Percentiles rank a stretch among this genome's conserved stretches.
These are phyloP conservation scores for Pilatotrama ljubarskyi DNA, from an alignment of 768 basidiomycete species.

Conservation along the genomic window DNA sequence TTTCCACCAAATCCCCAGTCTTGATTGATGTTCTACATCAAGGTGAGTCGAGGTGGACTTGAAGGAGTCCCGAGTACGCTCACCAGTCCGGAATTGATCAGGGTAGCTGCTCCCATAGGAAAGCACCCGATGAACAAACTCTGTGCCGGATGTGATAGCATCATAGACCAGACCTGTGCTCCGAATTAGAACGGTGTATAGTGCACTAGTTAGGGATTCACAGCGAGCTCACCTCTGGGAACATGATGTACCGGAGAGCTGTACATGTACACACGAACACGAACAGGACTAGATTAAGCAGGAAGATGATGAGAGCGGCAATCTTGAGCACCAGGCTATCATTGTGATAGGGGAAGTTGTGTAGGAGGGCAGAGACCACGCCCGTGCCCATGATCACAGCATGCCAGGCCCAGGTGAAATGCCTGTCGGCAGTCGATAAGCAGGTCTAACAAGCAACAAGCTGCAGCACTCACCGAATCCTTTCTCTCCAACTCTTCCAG, in stretches of 20 bases:
- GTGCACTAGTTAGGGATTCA: background rate
- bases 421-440: constrained; percentile 26
- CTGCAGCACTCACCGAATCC: constrained; percentile 34
- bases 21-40: constrained; percentile 35
- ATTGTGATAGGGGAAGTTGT: constrained; percentile 45
- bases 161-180: constrained; percentile 29
- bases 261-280: constrained; percentile 31
- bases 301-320: constrained; percentile 40
- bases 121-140: constrained; percentile 45
- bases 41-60: background rate
- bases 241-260: constrained; percentile 36
- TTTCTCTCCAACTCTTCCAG: constrained; percentile 39
- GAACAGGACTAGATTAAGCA: constrained; percentile 44
- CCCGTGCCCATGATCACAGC: constrained; percentile 52
- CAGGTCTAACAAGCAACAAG: no score
- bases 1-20: constrained; percentile 39
- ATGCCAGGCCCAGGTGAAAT: constrained; percentile 51
- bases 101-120: constrained; percentile 47
- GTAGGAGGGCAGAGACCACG: constrained; percentile 39
- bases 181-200: background rate
- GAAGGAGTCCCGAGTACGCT: constrained; percentile 12
- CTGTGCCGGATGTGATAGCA: constrained; percentile 42
- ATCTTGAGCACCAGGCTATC: constrained; percentile 35
- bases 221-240: constrained; percentile 30
- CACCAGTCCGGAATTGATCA: constrained; percentile 43